phyloP scores from a whole-genome alignment of 139 green algal species.

The Coelastrella sp. region DNA sequence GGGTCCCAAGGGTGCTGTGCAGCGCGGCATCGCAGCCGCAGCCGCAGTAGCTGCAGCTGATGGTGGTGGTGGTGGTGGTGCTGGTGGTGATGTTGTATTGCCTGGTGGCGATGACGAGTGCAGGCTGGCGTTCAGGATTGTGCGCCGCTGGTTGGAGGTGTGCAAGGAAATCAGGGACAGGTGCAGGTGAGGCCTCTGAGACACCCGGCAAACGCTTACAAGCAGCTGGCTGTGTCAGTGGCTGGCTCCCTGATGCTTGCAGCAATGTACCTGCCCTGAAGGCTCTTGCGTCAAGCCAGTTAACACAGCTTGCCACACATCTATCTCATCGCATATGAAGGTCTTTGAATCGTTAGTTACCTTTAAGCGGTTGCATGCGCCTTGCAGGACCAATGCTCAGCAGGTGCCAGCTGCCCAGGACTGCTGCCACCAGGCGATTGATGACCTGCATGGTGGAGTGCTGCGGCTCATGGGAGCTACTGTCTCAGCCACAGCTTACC shows the following conservation, averaged over 20 bases:
- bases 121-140: constrained; percentile 17
- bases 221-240: not conserved
- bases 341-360: too few species aligned
- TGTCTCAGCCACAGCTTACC: not conserved
- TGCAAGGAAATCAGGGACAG: constrained; percentile 27
- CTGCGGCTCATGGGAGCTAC: not conserved
- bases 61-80: not conserved
- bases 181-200: constrained; percentile 6
- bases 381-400: not conserved
- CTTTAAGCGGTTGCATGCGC: too few species aligned
- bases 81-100: constrained; percentile 6
- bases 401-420: not conserved
- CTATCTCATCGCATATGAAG: too few species aligned
- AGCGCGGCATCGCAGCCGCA: constrained; percentile 8
- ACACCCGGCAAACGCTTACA: too few species aligned
- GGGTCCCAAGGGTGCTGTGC: not conserved
- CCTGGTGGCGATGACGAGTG: constrained; percentile 26
- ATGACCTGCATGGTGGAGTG: not conserved
- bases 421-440: not conserved
- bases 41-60: not conserved
- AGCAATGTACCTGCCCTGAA: too few species aligned
- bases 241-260: too few species aligned
- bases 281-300: too few species aligned
- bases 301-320: too few species aligned
- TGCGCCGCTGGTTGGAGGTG: not conserved